Base-by-base conservation (phyloP, 1,139 yeast species). In the Lodderomyces parapsilosis region DNA sequence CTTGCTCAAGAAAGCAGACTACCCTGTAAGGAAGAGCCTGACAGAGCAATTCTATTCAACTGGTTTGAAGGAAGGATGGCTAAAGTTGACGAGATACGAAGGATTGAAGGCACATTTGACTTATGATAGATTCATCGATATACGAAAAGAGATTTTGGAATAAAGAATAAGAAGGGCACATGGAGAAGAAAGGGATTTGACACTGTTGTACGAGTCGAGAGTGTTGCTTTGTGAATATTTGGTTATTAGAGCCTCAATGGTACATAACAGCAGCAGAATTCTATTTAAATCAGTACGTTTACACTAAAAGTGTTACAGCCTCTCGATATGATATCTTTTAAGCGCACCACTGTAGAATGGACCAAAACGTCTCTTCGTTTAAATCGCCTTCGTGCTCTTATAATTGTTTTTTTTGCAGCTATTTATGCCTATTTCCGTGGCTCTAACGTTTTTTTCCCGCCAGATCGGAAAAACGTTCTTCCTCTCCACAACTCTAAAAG, bases 1-100 rank as follows among this genome's bases (percentile, higher is more conserved):
- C 52, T 71, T 94, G 38, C 78, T 93, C 4, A 67, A 72, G 31
- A 93, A 93, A 59, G 90, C 96, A 0, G 94, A 61, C 35, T 65
- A 56, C 42, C 44, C 50, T 2, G 52, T 65, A 1, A 42, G 52
- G 8, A 56, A 56, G 33, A 38, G 43, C 6, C 40, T 53, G 2
- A 53, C 56, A 1, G 52, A 59, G 3, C 53, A 45, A 3, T 71
- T 68, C 43, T 71, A 66, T 47, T 38, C 49, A 2, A 49, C 52
- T 27, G 74, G 73, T 0, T 44, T 72, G 15, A 41, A 52, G 6
- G 63, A 66, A 40, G 74, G 73, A 2, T 63, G 73, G 67, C 40
- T 73, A 46, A 51, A 52, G 22, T 58, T 73, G 38, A 65, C 62
- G 9, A 58, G 65, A 39, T 73, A 73, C 48, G 71, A 68, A 38